Base-by-base conservation (phyloP, 1,139 yeast species). In the Yamadazyma friedrichii region DNA sequence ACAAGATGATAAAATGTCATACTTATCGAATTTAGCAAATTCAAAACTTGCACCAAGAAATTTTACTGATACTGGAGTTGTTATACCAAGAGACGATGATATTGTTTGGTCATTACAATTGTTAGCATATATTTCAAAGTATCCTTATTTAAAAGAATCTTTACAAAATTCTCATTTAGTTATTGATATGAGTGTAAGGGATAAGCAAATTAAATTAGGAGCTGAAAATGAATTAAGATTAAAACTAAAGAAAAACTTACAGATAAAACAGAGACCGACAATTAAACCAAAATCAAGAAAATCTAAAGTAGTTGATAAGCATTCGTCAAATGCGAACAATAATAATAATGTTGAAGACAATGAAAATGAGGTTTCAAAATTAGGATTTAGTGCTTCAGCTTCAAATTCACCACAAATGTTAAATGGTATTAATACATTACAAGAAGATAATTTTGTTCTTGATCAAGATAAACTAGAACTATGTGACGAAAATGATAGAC, bases 31-130 rank as follows among this genome's bases (percentile, higher is more conserved):
- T 38, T 47, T 52, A 15, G 51, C 53, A 17, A 46, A 58, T 46
- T 52, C 67, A 3, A 69, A 65, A 46, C 57, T 62, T 27, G 67
- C 74, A 0, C 91, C 89, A 6, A 70, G 96, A 45, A 72, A 70
- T 38, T 87, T 88, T 56, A 74, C 82, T 26, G 78, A 83, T 43
- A 67, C 76, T 2, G 95, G 96, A 1, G 82, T 84, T 17, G 76
- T 89, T 13, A 77, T 88, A 9, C 96, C 97, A 1, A 77, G 88
- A 46, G 95, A 88, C 48, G 97, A 91, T 57, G 98, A 93, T 58
- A 87, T 93, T 24, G 82, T 88, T 28, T 89, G 97, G 96, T 85
- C 95, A 5, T 70, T 93, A 41, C 98, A 93, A 62, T 72, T 93
- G 27, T 65, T 93, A 42, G 98, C 98, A 15, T 93, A 89, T 61